These are phyloP conservation scores for Crotalaria pallida DNA, from an alignment of 306 rosid species.

Conservation along the genomic window DNA sequence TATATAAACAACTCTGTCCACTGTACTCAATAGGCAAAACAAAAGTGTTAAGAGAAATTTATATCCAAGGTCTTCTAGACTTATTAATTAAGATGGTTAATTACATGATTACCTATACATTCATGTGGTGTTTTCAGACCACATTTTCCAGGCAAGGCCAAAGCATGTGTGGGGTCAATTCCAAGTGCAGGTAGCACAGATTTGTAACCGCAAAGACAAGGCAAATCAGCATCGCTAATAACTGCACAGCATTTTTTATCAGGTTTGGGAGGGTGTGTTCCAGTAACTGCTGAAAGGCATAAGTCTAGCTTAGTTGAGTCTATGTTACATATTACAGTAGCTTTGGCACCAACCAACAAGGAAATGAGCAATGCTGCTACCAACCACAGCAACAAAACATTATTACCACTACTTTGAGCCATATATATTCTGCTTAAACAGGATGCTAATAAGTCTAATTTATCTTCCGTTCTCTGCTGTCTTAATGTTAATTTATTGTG, in stretches of 20 bases:
- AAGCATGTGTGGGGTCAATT: constrained; percentile 46
- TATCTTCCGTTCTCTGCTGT: no score
- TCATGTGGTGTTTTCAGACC: constrained; percentile 36
- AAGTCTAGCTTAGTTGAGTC: constrained; percentile 23
- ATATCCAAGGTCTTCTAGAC: neutral
- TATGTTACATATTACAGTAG: constrained; percentile 33
- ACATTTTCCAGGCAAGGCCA: constrained; percentile 60
- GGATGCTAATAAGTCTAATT: no score
- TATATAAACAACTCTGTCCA: no score
- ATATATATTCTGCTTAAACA: no score
- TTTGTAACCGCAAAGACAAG: constrained; percentile 50
- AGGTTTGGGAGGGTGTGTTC: constrained; percentile 37
- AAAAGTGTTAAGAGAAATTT: no score
- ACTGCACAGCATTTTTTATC: constrained; percentile 41
- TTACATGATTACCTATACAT: constrained; percentile 57
- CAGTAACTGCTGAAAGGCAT: constrained; percentile 50
- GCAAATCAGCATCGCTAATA: constrained; percentile 40
- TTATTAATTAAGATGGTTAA: neutral
- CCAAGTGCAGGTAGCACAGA: constrained; percentile 36
- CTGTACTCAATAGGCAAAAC: no score
- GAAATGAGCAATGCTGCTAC: constrained; percentile 29
- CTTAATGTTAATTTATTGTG: no score
- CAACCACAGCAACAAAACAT: constrained; percentile 23
- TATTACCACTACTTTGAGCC: constrained; percentile 22
- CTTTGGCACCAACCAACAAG: constrained; percentile 29